Conservation (phyloP, 768 basidiomycete genomes). For the Suillus luteus region DNA sequence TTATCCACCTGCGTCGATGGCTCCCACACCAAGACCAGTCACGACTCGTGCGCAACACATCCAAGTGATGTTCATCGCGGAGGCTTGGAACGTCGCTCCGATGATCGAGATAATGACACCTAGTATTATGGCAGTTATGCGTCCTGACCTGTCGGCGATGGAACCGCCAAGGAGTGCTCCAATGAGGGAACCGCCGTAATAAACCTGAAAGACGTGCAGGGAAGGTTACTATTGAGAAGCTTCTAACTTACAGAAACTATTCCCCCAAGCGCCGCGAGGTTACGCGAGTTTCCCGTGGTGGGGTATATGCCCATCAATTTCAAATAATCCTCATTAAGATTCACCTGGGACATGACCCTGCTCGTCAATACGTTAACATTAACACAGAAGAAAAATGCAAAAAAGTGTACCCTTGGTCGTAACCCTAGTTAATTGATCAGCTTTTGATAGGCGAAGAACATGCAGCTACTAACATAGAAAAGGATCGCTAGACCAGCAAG, state of each 20-base stretch:
- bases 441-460: not conserved
- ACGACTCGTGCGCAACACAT: constrained; percentile 14
- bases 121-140: constrained; percentile 12
- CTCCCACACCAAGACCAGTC: constrained; percentile 12
- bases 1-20: constrained; percentile 11
- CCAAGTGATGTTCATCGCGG: constrained; percentile 15
- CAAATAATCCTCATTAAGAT: constrained; percentile 12
- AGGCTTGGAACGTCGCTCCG: constrained; percentile 11
- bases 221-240: not conserved
- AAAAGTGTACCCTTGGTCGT: constrained; percentile 10
- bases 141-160: constrained; percentile 12
- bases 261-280: constrained; percentile 14
- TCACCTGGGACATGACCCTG: constrained; percentile 15
- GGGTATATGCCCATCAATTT: constrained; percentile 13
- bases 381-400: not conserved
- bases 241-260: constrained; percentile 13
- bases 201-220: not conserved
- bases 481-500: constrained; percentile 12
- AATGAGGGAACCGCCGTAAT: constrained; percentile 5
- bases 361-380: not conserved
- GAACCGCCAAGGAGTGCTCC: constrained; percentile 10
- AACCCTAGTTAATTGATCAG: constrained; percentile 3
- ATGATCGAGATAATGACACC: constrained; percentile 11
- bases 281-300: constrained; percentile 13
- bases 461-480: constrained; percentile 3